Conservation (phyloP, 2,329 filamentous ascomycete species). For the Microcyclospora tardicrescens region DNA sequence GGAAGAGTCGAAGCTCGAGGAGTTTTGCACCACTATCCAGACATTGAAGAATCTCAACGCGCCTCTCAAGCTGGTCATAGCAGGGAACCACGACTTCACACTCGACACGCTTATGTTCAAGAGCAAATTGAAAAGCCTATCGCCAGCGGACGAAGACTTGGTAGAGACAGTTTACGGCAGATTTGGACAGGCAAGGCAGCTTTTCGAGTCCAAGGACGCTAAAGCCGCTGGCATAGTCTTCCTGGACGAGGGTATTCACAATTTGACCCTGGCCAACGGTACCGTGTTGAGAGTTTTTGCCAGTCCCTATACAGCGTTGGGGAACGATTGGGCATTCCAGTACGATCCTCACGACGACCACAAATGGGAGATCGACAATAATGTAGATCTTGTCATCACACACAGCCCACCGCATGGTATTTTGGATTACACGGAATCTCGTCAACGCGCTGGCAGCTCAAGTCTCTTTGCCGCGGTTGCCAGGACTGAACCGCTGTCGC, state of each 20-base stretch:
- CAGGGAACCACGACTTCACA: conserved; percentile 25
- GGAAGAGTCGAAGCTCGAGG: conserved; percentile 15
- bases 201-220: conserved; percentile 20
- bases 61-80: conserved; percentile 25
- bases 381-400: conserved; percentile 28
- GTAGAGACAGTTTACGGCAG: too few relatives aligned
- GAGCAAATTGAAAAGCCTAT: conserved; percentile 18
- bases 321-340: conserved; percentile 41
- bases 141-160: conserved; percentile 16
- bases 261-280: conserved; percentile 36
- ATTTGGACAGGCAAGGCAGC: conserved; percentile 16
- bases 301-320: conserved; percentile 40
- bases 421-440: too few relatives aligned
- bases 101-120: too few relatives aligned
- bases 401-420: conserved; percentile 26
- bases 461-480: conserved; percentile 36
- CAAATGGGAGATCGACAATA: conserved; percentile 4
- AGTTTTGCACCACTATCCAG: conserved; percentile 20
- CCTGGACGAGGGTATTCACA: conserved; percentile 39
- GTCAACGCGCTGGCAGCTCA: conserved; percentile 28
- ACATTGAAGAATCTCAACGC: conserved; percentile 19
- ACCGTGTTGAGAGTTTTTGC: conserved; percentile 40
- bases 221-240: conserved; percentile 35
- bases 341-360: conserved; percentile 38
- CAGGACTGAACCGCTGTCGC: conserved; percentile 32